Evolutionary conservation across 2,329 filamentous ascomycete species (phyloP).

Genomic region (Fusarium transvaalense): DNA sequence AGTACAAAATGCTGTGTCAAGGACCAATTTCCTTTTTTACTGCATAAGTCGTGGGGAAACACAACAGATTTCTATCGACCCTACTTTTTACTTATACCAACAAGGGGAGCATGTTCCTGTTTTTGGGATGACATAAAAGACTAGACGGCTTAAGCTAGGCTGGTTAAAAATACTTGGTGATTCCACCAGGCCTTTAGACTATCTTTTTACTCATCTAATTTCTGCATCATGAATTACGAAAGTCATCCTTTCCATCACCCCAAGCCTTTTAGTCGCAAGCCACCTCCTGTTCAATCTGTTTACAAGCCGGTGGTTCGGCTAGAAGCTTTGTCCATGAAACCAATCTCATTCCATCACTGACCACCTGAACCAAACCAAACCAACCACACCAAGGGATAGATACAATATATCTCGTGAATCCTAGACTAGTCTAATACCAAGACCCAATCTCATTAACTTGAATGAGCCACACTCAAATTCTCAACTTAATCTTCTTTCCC

Average conservation of each 20-base stretch:
- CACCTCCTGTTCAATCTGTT: slow-evolving; percentile 9
- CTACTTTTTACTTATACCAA: slow-evolving; percentile 22
- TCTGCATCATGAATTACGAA: not conserved
- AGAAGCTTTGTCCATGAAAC: not conserved
- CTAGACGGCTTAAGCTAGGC: not conserved
- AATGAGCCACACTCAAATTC: not conserved
- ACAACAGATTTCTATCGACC: slow-evolving; percentile 9
- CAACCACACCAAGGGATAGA: no score
- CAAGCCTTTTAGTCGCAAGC: slow-evolving; percentile 3
- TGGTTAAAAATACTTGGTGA: not conserved
- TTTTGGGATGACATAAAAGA: not conserved
- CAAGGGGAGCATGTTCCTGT: not conserved
- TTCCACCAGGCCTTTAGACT: not conserved
- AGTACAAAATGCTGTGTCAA: slow-evolving; percentile 16
- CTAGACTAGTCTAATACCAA: no score
- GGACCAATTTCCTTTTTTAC: slow-evolving; percentile 8
- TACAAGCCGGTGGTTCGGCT: not conserved
- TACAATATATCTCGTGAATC: no score
- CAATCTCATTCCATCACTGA: not conserved
- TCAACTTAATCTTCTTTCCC: slow-evolving; percentile 19
- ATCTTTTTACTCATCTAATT: not conserved
- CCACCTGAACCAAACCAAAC: no score
- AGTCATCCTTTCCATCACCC: not conserved
- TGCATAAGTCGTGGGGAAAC: slow-evolving; percentile 5
- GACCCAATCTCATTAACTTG: not conserved